Base-by-base conservation (phyloP, 768 basidiomycete species). In the Boletus reticuloceps region DNA sequence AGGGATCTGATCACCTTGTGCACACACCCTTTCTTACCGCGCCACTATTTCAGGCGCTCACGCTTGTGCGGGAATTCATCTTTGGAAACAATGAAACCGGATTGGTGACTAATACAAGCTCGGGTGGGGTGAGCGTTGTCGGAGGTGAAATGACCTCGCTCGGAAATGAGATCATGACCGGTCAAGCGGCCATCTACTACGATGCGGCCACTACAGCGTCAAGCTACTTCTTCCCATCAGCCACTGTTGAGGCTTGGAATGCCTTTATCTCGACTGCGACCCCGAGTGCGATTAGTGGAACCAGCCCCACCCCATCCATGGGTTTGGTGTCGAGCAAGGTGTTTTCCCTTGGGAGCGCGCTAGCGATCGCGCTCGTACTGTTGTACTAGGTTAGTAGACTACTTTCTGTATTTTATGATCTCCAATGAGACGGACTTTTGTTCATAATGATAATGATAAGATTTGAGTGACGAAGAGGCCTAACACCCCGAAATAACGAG, bases 41-140 rank as follows among this genome's bases (percentile, higher is more conserved):
- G n/a, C 29, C 22, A 3, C 4, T 3, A 1, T 12, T 38, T 51
- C 31, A 89, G 88, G 85, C 82, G 1, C 76, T 79, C 61, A 77
- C 77, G 6, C 82, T 89, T 62, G 63, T 78, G 11, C 79, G 82
- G 22, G 84, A 89, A 58, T 89, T 88, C 59, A 74, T 89, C 37
- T 70, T 89, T n/a, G 87, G 88, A 4, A 73, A 69, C 53, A 86
- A 87, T 65, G 56, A 72, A 41, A 83, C 82, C 1, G 88, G 87
- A 0, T 72, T 81, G 10, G 82, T 88, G 38, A 72, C 66, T 17
- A 70, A 65, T 10, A 64, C 59, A 1, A 51, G 48, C 46, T 67
- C 61, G 1, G 71, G 67, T 22, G 6, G 42, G 3, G 63, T 61
- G 22, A 58, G 61, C 2, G 78, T 79, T 9, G 56, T 77, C 6